Evolutionary conservation across 202 grass and related monocot genomes (phyloP), one percentile per base, ranked within the genome.

Genomic region (Dendrocalamus latiflorus): DNA sequence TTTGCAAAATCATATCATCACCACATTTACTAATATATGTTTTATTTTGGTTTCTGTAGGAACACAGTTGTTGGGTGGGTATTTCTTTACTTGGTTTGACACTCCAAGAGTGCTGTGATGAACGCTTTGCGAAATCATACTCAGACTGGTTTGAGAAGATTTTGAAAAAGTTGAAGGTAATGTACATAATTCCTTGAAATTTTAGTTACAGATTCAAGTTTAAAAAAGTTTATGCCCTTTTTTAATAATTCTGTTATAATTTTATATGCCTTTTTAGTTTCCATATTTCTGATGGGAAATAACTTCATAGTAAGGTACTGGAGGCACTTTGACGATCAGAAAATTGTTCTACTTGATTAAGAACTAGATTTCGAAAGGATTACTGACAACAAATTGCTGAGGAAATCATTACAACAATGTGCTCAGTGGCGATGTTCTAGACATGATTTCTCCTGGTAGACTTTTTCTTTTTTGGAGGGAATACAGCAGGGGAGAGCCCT

Each of bases 21-120:
- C 42, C 12, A 9, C 22, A 53, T 75, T 81, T 72, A 55, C 56
- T 70, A 36, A 79, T 50, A 44, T 79, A 34, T 15, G 47, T 39
- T 80, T 47, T 51, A 48, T n/a, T 65, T 53, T 76, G 21, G 51
- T 76, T 47, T 6, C 16, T 88, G 15, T 48, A 94, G 92, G 80
- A 84, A 59, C 82, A 94, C 77, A 87, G 73, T 85, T 75, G 86
- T 80, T 89, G 89, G 89, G 89, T 67, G 13, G 92, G 92, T 36
- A 81, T 77, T n/a, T 89, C 76, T 82, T 89, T 94, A 55, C 80
- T 94, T 38, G 92, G 89, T 64, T 84, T 94, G 63, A 91, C 80
- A 55, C 71, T 90, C 63, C 71, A 81, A 79, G 80, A 91, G 38
- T 94, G 92, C 28, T 85, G 70, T 50, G 70, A 87, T 28, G 53